Conservation (phyloP, 148 eudicot genomes). For the Dysphania ambrosioides region DNA sequence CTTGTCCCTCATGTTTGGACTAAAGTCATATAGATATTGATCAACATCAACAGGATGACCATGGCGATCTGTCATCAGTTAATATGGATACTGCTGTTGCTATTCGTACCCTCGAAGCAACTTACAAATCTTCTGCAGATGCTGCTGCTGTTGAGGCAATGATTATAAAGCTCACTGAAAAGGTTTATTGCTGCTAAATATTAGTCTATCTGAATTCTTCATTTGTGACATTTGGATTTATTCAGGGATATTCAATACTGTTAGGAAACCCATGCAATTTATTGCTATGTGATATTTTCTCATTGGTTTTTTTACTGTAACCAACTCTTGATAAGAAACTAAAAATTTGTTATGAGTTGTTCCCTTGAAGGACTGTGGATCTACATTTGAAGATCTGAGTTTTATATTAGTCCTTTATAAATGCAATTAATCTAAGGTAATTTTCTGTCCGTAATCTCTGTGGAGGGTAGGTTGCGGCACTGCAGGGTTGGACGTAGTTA, state of each 20-base stretch:
- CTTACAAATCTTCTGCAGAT: conserved; percentile 91
- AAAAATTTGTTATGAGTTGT: not conserved
- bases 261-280: not conserved
- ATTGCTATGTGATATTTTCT: not conserved
- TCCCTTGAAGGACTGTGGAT: not conserved
- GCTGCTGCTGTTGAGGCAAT: conserved; percentile 93
- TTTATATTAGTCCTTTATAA: not conserved
- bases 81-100: conserved; percentile 99
- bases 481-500: not conserved
- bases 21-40: conserved; percentile 6
- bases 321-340: not conserved
- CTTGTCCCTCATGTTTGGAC: not conserved
- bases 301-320: not conserved
- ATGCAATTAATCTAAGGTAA: not conserved
- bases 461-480: not conserved
- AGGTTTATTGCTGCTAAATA: conserved; percentile 42
- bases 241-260: not conserved
- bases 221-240: not conserved
- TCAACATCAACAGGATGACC: conserved; percentile 69
- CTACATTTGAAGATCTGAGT: not conserved
- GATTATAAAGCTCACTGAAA: conserved; percentile 80
- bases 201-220: not conserved
- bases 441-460: not conserved
- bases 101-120: conserved; percentile 95
- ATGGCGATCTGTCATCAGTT: conserved; percentile 89